Conservation (phyloP, 2,329 filamentous ascomycete species). For the Metarhizium robertsii region DNA sequence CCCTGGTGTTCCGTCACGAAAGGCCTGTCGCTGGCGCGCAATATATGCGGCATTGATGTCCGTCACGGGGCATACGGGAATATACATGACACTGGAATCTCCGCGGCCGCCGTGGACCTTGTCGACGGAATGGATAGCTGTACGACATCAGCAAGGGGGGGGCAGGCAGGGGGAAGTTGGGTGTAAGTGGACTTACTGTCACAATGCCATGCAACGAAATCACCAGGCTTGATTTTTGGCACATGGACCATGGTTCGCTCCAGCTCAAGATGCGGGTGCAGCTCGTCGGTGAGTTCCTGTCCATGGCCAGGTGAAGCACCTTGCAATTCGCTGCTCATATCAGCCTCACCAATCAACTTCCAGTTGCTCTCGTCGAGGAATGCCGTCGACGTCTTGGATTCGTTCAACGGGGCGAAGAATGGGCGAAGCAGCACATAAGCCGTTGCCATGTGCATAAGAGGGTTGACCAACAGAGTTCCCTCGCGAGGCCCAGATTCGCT, state of each 20-base stretch:
- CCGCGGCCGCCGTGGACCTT: constrained; percentile 58
- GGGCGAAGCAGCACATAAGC: constrained; percentile 75
- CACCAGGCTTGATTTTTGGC: constrained; percentile 59
- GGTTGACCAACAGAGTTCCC: constrained; percentile 76
- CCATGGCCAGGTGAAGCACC: constrained; percentile 60
- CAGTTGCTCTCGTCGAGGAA: constrained; percentile 49
- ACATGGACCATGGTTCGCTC: constrained; percentile 60
- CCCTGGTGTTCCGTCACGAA: constrained; percentile 55
- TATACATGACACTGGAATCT: constrained; percentile 83
- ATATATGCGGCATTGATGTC: constrained; percentile 65
- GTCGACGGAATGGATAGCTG: constrained; percentile 72
- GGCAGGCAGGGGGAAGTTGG: too few relatives aligned
- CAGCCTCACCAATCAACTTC: constrained; percentile 36
- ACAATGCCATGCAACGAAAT: constrained; percentile 81
- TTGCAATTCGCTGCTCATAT: constrained; percentile 53
- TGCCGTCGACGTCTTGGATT: constrained; percentile 12
- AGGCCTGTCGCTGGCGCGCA: constrained; percentile 59
- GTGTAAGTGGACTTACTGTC: constrained; percentile 38
- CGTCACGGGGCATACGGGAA: constrained; percentile 77
- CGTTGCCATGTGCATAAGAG: constrained; percentile 64
- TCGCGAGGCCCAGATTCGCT: constrained; percentile 62
- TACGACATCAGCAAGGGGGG: neutral
- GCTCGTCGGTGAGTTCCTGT: constrained; percentile 58
- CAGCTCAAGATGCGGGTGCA: constrained; percentile 66
- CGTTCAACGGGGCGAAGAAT: constrained; percentile 58